These are phyloP conservation scores for Mycena rosella DNA, from an alignment of 768 basidiomycete genomes.

Conservation along the genomic window DNA sequence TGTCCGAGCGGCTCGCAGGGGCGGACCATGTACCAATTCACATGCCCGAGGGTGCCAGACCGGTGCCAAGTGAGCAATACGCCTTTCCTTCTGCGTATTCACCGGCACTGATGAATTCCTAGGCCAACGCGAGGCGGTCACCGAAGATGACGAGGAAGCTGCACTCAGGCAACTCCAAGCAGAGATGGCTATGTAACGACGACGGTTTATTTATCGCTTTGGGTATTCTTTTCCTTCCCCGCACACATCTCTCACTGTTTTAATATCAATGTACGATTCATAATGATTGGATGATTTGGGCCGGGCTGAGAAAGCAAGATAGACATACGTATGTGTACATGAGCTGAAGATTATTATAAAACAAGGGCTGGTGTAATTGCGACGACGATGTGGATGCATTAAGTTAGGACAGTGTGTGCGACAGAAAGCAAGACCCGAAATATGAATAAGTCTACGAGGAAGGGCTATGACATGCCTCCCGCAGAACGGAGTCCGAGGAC, in stretches of 20 bases:
- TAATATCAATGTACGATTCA: constrained; percentile 43
- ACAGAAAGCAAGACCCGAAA: constrained; percentile 43
- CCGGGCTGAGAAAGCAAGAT: constrained; percentile 32
- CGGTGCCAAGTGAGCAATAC: constrained; percentile 58
- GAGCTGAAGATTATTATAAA: constrained; percentile 37
- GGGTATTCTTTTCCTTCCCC: constrained; percentile 37
- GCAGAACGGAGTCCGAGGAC: constrained; percentile 80
- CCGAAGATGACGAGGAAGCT: constrained; percentile 92
- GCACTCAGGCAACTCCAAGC: constrained; percentile 93
- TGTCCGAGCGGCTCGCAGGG: constrained; percentile 86
- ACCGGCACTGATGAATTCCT: constrained; percentile 1
- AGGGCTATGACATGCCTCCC: constrained; percentile 51
- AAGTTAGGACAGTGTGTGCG: constrained; percentile 39
- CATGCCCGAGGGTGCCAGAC: constrained; percentile 69
- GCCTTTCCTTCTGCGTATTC: not conserved
- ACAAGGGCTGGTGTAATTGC: constrained; percentile 38
- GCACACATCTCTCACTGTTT: constrained; percentile 34
- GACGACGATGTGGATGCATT: constrained; percentile 49
- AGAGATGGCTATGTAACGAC: constrained; percentile 80
- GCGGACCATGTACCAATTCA: constrained; percentile 94
- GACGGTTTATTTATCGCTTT: constrained; percentile 32
- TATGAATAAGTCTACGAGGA: constrained; percentile 44
- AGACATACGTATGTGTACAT: constrained; percentile 40
- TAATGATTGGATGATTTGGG: constrained; percentile 41
- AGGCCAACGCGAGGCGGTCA: constrained; percentile 57